Conservation (phyloP, 768 basidiomycete species). For the Mycena latifolia region DNA sequence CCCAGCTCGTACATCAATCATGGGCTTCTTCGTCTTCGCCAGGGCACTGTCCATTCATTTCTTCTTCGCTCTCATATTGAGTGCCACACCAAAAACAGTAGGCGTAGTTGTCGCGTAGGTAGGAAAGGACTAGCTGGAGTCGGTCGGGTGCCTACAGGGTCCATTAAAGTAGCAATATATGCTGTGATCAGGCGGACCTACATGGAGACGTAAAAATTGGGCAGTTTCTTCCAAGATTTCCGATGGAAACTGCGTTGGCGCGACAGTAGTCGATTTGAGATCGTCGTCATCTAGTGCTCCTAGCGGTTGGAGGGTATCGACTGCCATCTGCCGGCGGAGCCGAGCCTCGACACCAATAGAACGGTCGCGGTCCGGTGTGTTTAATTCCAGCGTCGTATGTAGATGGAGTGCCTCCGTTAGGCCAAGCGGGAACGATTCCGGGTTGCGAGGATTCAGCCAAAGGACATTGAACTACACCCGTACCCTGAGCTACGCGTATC, state of each 20-base stretch:
- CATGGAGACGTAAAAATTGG: conserved; percentile 76
- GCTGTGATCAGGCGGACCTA: conserved; percentile 44
- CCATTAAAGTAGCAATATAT: conserved; percentile 24
- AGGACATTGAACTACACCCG: conserved; percentile 79
- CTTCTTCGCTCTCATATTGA: conserved; percentile 71
- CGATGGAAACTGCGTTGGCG: conserved; percentile 56
- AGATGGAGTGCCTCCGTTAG: conserved; percentile 68
- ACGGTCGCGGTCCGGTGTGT: conserved; percentile 39
- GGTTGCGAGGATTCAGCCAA: conserved; percentile 78
- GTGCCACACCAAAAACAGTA: conserved; percentile 95
- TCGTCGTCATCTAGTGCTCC: conserved; percentile 53
- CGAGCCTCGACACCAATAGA: conserved; percentile 53
- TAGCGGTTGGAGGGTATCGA: conserved; percentile 74
- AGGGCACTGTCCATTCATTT: conserved; percentile 77
- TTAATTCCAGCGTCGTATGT: conserved; percentile 45
- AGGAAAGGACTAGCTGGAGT: conserved; percentile 73
- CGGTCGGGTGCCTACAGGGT: conserved; percentile 74
- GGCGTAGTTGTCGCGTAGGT: conserved; percentile 76
- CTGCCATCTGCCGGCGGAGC: conserved; percentile 81
- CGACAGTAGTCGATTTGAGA: conserved; percentile 37
- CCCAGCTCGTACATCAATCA: conserved; percentile 59
- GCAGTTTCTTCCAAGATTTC: conserved; percentile 76
- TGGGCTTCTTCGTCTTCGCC: conserved; percentile 84
- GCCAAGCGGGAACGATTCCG: conserved; percentile 74
- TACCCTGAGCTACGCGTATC: neutral